Evolutionary conservation across 2,329 filamentous ascomycete genomes (phyloP), one percentile per base, ranked within the genome.

Genomic region (Stachybotrys chlorohalonatus): DNA sequence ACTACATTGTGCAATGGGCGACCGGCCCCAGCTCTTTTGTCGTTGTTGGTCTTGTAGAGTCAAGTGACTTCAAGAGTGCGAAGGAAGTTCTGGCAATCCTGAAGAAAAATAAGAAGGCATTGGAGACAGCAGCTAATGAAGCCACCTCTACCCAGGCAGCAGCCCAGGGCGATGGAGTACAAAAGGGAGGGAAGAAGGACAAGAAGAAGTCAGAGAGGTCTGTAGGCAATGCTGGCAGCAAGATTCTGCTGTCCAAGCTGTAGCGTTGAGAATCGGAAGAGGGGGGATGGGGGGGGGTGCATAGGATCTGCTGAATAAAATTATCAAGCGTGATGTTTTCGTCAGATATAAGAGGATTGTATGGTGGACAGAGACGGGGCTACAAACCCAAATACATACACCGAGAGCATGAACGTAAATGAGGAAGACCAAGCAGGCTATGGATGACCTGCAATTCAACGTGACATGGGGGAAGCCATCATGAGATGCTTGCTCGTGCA

Each of bases 1-100:
- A 85, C 1, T 76, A 89, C 60, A 73, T 95, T 30, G 70, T 94
- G 55, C 76, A 83, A 17, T 99, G 94, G 94, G 92, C 93, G 0
- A 92, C 86, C 0, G 89, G 92, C 0, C 82, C 86, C 1, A 91
- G 90, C 62, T 89, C 89, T 1, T 97, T 96, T 63, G 89, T 95
- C 11, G 80, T 96, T 5, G 81, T 97, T 31, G 87, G 85, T 15
- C 74, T 97, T 60, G 71, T 92, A 6, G 93, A 97, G 72, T 82
- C 87, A 0, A 77, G 81, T 24, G 83, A 84, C 55, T 94, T 94
- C 63, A 77, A 76, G 31, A 78, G 84, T 62, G 83, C 79, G 63
- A 77, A 80, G 15, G 85, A 88, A 63, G 74, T 95, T 53, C 75
- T 85, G 65, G 83, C 85, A 68, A 81, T 76, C 13, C 73, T 96